A percentile compares a stretch with the other conserved stretches of the same genome.
Evolutionary conservation across 139 green algal genomes (phyloP).

Genomic region (Klebsormidium nitens): DNA sequence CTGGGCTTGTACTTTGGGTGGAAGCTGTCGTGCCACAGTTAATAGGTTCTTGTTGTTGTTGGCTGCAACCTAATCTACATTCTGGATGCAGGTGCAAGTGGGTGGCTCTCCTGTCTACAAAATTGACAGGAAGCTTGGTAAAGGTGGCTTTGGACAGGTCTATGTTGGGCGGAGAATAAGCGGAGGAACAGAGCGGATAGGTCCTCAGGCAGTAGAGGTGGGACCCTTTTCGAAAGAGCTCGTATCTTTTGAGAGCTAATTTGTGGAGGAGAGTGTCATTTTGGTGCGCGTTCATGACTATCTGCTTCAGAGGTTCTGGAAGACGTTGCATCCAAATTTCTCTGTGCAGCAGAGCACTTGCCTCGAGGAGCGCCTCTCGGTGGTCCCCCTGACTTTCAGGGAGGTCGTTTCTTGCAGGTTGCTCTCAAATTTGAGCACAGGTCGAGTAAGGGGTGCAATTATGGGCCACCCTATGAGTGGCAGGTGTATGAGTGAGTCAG

Average conservation of each 20-base stretch:
- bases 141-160: constrained; percentile 60
- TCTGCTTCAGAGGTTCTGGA: no score
- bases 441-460: constrained; percentile 96
- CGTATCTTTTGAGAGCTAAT: no score
- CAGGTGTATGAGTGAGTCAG: constrained; percentile 85
- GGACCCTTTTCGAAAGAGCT: neutral
- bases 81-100: constrained; percentile 45
- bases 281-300: no score
- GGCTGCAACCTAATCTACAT: constrained; percentile 16
- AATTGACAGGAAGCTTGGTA: constrained; percentile 53
- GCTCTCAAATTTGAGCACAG: constrained; percentile 97
- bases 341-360: no score
- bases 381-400: no score
- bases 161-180: constrained; percentile 45
- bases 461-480: constrained; percentile 97
- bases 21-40: neutral
- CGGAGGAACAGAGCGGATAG: constrained; percentile 23
- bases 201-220: constrained; percentile 38
- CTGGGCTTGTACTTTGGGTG: constrained; percentile 13
- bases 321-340: no score
- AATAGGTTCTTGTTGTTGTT: neutral
- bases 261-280: no score
- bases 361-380: no score
- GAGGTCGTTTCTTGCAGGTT: constrained; percentile 52
- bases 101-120: constrained; percentile 54